Conservation (phyloP, 148 eudicot genomes). For the Polygonum aviculare region DNA sequence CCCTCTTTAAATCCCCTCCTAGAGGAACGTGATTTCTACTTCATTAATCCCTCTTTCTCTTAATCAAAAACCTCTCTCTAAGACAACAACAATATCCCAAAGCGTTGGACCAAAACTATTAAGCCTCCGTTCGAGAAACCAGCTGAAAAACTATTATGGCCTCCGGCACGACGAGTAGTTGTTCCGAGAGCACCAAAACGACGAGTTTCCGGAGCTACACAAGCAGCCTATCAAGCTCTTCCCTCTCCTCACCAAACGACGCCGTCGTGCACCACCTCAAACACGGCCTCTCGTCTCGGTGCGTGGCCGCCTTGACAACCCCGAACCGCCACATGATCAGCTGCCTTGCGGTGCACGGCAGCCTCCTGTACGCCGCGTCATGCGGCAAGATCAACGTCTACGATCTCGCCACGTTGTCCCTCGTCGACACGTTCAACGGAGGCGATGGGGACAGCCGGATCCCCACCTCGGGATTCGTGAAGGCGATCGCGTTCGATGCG, state of each 20-base stretch:
- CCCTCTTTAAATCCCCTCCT: not conserved
- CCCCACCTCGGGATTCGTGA: conserved; percentile 22
- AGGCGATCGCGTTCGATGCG: conserved; percentile 18
- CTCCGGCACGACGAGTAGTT: not conserved
- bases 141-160: not conserved
- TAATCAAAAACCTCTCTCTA: not conserved
- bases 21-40: not conserved
- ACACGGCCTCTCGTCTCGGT: conserved; percentile 2
- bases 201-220: conserved; percentile 1
- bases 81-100: not conserved
- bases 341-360: conserved; percentile 24
- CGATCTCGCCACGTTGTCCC: conserved; percentile 15
- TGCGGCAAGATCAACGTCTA: conserved; percentile 25
- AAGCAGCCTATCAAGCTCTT: not conserved
- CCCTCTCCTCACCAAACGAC: conserved; percentile 4
- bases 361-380: conserved; percentile 29
- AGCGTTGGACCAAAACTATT: not conserved
- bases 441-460: not conserved
- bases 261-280: not conserved
- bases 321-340: conserved; percentile 22
- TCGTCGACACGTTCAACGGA: conserved; percentile 5
- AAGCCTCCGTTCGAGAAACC: too few species aligned
- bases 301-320: conserved; percentile 21
- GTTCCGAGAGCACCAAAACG: conserved; percentile 6
- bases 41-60: not conserved